Conservation (phyloP, 345 rosid species). For the Cardamine resedifolia region DNA sequence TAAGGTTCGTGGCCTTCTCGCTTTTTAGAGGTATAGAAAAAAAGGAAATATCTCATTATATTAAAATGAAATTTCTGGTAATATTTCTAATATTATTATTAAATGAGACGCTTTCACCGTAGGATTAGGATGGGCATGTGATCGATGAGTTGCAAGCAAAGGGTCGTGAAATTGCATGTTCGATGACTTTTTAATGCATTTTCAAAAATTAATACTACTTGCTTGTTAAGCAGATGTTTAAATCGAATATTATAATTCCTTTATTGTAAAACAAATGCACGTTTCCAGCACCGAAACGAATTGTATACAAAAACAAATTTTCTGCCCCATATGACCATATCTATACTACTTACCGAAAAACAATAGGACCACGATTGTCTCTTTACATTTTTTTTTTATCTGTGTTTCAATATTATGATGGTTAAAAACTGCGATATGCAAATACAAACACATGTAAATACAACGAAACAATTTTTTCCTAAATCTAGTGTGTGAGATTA, state of each 20-base stretch:
- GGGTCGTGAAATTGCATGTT: background rate
- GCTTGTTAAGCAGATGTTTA: background rate
- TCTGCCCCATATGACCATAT: too few species aligned
- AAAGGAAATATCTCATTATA: background rate
- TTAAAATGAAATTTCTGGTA: background rate
- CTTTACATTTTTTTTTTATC: background rate
- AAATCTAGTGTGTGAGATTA: background rate
- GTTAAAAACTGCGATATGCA: background rate
- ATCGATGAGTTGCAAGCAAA: background rate
- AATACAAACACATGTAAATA: background rate
- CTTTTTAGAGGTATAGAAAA: too few species aligned
- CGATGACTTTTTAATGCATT: background rate
- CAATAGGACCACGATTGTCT: background rate
- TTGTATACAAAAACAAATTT: background rate
- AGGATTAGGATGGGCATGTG: slow-evolving; percentile 27
- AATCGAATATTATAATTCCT: background rate
- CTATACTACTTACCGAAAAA: background rate
- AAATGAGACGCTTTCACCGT: background rate
- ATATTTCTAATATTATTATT: background rate
- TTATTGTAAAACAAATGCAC: background rate
- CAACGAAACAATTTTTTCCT: background rate
- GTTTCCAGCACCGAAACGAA: background rate
- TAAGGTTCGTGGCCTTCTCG: too few species aligned
- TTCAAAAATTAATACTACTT: background rate
- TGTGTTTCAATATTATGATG: background rate